Evolutionary conservation across 176 grass and related monocot genomes (phyloP), one percentile per base, ranked within the genome.

Genomic region (Leersia perrieri): DNA sequence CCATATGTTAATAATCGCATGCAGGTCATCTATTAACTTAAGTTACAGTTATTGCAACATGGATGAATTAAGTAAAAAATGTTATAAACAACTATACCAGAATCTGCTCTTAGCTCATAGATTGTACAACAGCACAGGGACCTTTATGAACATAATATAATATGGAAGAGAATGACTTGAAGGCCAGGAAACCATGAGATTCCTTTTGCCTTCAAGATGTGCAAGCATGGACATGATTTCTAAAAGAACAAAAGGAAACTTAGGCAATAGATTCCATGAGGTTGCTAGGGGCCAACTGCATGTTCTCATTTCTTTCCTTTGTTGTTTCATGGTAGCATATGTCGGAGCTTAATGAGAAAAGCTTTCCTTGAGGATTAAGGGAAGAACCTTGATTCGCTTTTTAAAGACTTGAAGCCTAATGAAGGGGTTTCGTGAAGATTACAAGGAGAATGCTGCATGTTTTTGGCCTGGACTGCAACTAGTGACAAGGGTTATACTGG

Each of bases 301-400:
- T 80, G 63, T 42, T 87, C 80, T 87, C 27, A 33, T 70, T 64
- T 75, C 40, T 70, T 87, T 87, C 65, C 62, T 70, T 75, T 75
- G 69, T 49, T 80, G 84, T 87, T 90, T 87, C 74, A 79, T 65
- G 49, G 74, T 79, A 79, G 25, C 64, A 79, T 66, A 75, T 79
- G 61, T 78, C 30, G 67, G 68, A 35, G 72, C 35, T 85, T 86
- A 77, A 78, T 77, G 45, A 76, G 9, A 68, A 85, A 76, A 72
- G 74, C 76, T 82, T 93, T 93, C 74, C 94, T 97, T 97, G 88
- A 85, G 78, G 22, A 89, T 87, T 80, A 97, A 97, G 94, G 76
- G 79, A 97, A 89, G 94, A 91, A 97, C 89, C 83, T 87, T 32
- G 68, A 73, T 68, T 76, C 83, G 33, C 88, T 90, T 82, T 90